Evolutionary conservation across 805 yeast genomes (phyloP).

Genomic region (Priceomyces fermenticarens): DNA sequence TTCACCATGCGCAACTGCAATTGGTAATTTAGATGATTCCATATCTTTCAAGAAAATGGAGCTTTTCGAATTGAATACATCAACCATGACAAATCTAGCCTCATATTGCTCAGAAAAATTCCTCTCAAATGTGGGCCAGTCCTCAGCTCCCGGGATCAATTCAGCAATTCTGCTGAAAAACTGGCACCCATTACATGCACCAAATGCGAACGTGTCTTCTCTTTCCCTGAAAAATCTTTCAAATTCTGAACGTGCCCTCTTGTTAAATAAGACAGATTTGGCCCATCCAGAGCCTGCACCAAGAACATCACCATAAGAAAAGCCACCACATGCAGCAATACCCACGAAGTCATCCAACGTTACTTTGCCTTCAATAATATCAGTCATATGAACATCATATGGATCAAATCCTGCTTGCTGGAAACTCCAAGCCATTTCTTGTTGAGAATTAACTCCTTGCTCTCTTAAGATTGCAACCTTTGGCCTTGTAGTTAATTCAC

Average conservation of each 20-base stretch:
- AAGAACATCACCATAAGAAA: slow-evolving; percentile 96
- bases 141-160: slow-evolving; percentile 87
- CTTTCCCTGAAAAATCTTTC: slow-evolving; percentile 78
- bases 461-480: slow-evolving; percentile 95
- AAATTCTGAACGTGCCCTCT: slow-evolving; percentile 72
- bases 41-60: slow-evolving; percentile 79
- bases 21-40: slow-evolving; percentile 92
- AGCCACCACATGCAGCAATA: slow-evolving; percentile 97
- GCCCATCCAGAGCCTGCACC: slow-evolving; percentile 99
- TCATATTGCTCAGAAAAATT: slow-evolving; percentile 93
- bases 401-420: slow-evolving; percentile 91
- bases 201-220: slow-evolving; percentile 90
- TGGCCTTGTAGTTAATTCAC: slow-evolving; percentile 50
- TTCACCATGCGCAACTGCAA: slow-evolving; percentile 98
- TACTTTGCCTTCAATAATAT: slow-evolving; percentile 71
- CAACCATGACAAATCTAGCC: slow-evolving; percentile 89
- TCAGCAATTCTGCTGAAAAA: slow-evolving; percentile 83
- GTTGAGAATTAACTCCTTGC: slow-evolving; percentile 97
- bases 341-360: slow-evolving; percentile 81
- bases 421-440: slow-evolving; percentile 98
- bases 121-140: slow-evolving; percentile 95
- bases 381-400: slow-evolving; percentile 97
- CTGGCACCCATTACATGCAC: slow-evolving; percentile 99
- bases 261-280: slow-evolving; percentile 86
- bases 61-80: slow-evolving; percentile 58